phyloP scores from a whole-genome alignment of 441 rosid species.

The Brassica balearica region DNA sequence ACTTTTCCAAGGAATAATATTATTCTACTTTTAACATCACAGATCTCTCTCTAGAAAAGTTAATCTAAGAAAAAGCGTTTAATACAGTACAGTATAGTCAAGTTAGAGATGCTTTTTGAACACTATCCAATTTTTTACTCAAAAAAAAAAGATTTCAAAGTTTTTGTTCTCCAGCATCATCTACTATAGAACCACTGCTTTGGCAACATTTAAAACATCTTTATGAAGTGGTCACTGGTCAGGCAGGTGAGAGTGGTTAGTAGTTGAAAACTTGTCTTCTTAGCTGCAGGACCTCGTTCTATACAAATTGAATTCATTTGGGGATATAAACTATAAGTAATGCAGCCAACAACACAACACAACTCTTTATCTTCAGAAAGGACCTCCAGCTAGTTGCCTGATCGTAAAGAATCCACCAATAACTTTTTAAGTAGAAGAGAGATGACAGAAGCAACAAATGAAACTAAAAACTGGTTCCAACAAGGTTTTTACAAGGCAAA shows the following conservation, averaged over 20 bases:
- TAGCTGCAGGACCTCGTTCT: not conserved
- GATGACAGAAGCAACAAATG: not conserved
- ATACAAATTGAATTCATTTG: slow-evolving; percentile 11
- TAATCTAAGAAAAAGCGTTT: not conserved
- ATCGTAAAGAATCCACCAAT: not conserved
- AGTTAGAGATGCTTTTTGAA: not conserved
- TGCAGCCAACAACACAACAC: not conserved
- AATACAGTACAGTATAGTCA: not conserved
- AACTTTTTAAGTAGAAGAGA: not conserved
- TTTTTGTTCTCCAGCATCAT: not conserved
- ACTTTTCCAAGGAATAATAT: not conserved
- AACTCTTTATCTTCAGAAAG: slow-evolving; percentile 1
- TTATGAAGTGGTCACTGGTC: slow-evolving; percentile 16
- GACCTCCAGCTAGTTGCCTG: not conserved
- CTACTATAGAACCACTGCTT: not conserved
- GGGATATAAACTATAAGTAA: not conserved
- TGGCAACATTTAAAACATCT: slow-evolving; percentile 31
- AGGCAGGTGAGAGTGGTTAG: slow-evolving; percentile 33
- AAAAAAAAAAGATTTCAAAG: slow-evolving; percentile 6
- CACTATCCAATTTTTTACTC: not conserved
- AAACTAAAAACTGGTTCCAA: slow-evolving; percentile 1
- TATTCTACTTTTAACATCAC: not conserved
- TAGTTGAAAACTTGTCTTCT: slow-evolving; percentile 29
- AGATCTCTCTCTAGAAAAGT: not conserved
- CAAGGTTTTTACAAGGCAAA: slow-evolving; percentile 16